A percentile compares a stretch with the other conserved stretches of the same genome.
phyloP scores from a whole-genome alignment of 2,329 filamentous ascomycete species.

The Davidsoniella australis region DNA sequence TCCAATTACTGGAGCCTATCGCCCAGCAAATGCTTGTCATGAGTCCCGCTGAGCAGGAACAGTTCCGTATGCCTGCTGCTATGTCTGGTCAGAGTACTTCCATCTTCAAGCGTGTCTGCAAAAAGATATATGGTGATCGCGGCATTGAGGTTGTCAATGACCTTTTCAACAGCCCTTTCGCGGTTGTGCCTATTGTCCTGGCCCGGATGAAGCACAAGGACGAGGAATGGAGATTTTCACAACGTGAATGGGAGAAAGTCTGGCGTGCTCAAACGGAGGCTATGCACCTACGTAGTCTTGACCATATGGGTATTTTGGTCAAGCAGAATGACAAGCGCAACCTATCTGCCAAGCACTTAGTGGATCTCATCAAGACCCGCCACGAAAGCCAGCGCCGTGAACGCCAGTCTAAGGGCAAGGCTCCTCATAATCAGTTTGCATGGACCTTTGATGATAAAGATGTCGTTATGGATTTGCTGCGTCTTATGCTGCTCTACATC shows the following conservation, averaged over 20 bases:
- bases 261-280: slow-evolving; percentile 92
- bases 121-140: slow-evolving; percentile 89
- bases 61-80: slow-evolving; percentile 64
- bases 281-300: slow-evolving; percentile 89
- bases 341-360: slow-evolving; percentile 76
- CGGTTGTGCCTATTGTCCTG: slow-evolving; percentile 75
- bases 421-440: slow-evolving; percentile 54
- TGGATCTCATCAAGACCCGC: slow-evolving; percentile 80
- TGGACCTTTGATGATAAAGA: slow-evolving; percentile 58
- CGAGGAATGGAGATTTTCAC: slow-evolving; percentile 93
- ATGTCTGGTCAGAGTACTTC: slow-evolving; percentile 87
- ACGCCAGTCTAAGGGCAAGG: slow-evolving; percentile 42
- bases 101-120: slow-evolving; percentile 91
- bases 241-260: slow-evolving; percentile 96
- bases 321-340: slow-evolving; percentile 83
- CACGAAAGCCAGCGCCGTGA: slow-evolving; percentile 76
- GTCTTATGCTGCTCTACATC: slow-evolving; percentile 46
- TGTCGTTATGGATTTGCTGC: slow-evolving; percentile 44
- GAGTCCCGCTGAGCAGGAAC: slow-evolving; percentile 50
- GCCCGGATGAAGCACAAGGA: slow-evolving; percentile 87
- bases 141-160: slow-evolving; percentile 75
- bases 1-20: slow-evolving; percentile 88
- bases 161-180: slow-evolving; percentile 68
- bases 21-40: slow-evolving; percentile 78
- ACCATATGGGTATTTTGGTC: slow-evolving; percentile 86